Evolutionary conservation across 257 asterid species (phyloP).

Genomic region (Nicotiana otophora): DNA sequence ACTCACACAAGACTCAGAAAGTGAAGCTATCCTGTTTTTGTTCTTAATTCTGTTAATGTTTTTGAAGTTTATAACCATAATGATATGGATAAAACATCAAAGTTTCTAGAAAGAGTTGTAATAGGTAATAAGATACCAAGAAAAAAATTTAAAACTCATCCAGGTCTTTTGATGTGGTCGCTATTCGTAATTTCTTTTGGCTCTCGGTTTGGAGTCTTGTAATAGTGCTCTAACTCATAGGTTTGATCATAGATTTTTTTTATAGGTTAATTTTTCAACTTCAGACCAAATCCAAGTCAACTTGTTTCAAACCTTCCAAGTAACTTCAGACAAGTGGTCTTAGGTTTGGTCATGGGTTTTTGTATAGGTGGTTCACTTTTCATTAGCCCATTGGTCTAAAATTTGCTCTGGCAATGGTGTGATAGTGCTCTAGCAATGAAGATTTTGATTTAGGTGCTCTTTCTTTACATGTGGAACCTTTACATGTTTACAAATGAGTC

Average conservation of each 20-base stretch:
- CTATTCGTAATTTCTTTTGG: too few relatives aligned
- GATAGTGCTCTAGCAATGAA: background rate
- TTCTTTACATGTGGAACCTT: background rate
- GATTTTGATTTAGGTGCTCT: background rate
- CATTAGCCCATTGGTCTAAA: background rate
- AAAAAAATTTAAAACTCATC: too few relatives aligned
- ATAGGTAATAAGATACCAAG: too few relatives aligned
- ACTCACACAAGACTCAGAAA: background rate
- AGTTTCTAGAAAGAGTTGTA: background rate
- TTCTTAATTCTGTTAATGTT: background rate
- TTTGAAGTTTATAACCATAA: background rate
- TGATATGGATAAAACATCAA: background rate
- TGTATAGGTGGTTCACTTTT: background rate
- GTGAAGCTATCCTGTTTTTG: background rate
- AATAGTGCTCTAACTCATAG: too few relatives aligned
- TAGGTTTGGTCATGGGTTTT: background rate
- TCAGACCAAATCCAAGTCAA: background rate
- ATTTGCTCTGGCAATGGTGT: background rate
- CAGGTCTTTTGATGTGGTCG: too few relatives aligned
- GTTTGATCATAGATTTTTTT: too few relatives aligned
- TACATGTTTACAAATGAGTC: background rate
- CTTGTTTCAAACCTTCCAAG: background rate
- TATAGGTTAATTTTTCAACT: too few relatives aligned
- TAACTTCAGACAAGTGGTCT: background rate
- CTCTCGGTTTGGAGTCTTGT: too few relatives aligned